These are phyloP conservation scores for Boletus sp. DNA, from an alignment of 768 basidiomycete genomes.

Conservation along the genomic window DNA sequence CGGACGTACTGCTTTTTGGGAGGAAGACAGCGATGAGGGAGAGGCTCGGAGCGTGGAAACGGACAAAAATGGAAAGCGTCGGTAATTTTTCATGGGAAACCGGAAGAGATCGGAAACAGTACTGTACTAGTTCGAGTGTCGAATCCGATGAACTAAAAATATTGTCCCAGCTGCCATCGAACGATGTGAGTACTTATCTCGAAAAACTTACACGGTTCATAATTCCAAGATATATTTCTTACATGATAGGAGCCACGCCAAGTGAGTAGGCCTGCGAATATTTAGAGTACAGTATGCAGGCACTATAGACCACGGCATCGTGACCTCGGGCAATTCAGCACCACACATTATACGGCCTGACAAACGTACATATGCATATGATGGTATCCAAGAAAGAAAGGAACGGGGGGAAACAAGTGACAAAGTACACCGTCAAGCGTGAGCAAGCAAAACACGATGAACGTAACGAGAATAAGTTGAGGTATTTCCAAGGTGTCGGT, in stretches of 20 bases:
- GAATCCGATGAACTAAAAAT: no score
- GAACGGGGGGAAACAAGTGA: not conserved
- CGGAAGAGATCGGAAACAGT: not conserved
- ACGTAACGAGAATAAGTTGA: not conserved
- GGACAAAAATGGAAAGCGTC: no score
- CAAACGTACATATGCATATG: not conserved
- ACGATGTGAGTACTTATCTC: no score
- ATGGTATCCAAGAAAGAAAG: not conserved
- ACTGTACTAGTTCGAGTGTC: no score
- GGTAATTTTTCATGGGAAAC: not conserved
- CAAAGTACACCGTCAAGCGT: not conserved
- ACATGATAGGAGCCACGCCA: not conserved
- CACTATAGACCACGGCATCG: not conserved
- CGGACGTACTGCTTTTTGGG: no score
- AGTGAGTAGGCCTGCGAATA: not conserved
- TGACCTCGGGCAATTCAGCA: not conserved
- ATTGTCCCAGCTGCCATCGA: no score
- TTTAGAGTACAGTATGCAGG: not conserved
- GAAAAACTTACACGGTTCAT: no score
- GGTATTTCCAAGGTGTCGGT: slow-evolving; percentile 6
- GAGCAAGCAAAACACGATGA: not conserved
- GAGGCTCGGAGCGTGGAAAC: no score
- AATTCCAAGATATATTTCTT: not conserved
- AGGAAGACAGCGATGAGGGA: no score
- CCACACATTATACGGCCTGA: not conserved